These are phyloP conservation scores for Malbranchea cinnamomea DNA, from an alignment of 2,329 filamentous ascomycete genomes.

Conservation along the genomic window DNA sequence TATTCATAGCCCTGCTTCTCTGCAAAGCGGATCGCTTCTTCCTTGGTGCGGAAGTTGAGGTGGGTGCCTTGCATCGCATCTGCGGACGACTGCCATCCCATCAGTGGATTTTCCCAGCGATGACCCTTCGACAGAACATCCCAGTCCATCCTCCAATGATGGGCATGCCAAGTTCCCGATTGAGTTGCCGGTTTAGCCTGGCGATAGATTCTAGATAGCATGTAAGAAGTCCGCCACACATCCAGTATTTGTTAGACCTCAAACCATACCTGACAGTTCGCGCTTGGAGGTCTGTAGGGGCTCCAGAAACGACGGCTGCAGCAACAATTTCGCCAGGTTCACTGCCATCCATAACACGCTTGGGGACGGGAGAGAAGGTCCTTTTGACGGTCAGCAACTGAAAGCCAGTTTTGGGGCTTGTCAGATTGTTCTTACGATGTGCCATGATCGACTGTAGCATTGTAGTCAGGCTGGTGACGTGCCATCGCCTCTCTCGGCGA, in stretches of 20 bases:
- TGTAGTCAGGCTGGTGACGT: constrained; percentile 67
- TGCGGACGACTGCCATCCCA: constrained; percentile 95
- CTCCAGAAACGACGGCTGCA: constrained; percentile 78
- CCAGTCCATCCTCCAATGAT: constrained; percentile 97
- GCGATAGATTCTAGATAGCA: constrained; percentile 63
- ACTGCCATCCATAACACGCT: constrained; percentile 77
- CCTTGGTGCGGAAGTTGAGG: constrained; percentile 79
- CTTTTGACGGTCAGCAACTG: constrained; percentile 32
- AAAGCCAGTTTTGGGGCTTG: constrained; percentile 1
- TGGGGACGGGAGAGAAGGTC: constrained; percentile 80
- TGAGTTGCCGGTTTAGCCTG: constrained; percentile 91
- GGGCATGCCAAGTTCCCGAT: constrained; percentile 71
- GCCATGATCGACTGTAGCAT: constrained; percentile 66
- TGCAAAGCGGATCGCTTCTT: constrained; percentile 87
- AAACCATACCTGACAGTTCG: constrained; percentile 72
- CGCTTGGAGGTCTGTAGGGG: constrained; percentile 84
- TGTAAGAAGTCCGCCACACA: constrained; percentile 7
- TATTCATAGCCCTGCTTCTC: constrained; percentile 99
- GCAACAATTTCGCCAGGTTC: constrained; percentile 61
- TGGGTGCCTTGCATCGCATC: constrained; percentile 92
- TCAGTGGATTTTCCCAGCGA: constrained; percentile 95
- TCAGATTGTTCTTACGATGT: constrained; percentile 69
- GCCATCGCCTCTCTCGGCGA: constrained; percentile 35
- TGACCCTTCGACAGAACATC: constrained; percentile 84
- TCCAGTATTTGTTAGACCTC: background rate